phyloP scores from a whole-genome alignment of 148 eudicot genomes.

The Camellia japonica region DNA sequence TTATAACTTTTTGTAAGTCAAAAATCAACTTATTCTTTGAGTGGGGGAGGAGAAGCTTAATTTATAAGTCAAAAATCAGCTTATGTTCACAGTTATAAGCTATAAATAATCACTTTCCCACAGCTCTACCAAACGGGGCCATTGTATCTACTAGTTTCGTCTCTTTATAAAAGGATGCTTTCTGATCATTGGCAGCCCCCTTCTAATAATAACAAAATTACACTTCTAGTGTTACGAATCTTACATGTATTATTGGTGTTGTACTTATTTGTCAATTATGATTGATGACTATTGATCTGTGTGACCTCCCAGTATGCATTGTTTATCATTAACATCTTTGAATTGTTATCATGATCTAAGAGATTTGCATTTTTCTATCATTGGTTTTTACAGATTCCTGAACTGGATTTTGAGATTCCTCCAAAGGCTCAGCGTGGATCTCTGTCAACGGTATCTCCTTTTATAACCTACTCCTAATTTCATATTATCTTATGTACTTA shows the following conservation, averaged over 20 bases:
- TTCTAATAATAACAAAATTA: neutral
- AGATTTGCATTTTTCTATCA: neutral
- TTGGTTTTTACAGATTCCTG: constrained; percentile 64
- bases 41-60: too few relatives aligned
- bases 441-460: constrained; percentile 68
- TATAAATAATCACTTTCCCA: too few relatives aligned
- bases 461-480: neutral
- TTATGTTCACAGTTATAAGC: too few relatives aligned
- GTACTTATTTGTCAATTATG: neutral
- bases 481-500: neutral
- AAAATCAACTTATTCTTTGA: too few relatives aligned
- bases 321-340: neutral
- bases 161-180: too few relatives aligned
- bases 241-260: too few relatives aligned
- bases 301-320: neutral
- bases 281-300: neutral
- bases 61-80: too few relatives aligned
- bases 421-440: constrained; percentile 97
- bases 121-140: too few relatives aligned
- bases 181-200: too few relatives aligned
- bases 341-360: neutral
- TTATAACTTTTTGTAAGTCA: too few relatives aligned
- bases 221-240: neutral
- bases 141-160: too few relatives aligned
- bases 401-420: constrained; percentile 96